Evolutionary conservation across 1,139 yeast species (phyloP), one percentile per base, ranked within the genome.

Genomic region (Trichomonascaceae sp.): DNA sequence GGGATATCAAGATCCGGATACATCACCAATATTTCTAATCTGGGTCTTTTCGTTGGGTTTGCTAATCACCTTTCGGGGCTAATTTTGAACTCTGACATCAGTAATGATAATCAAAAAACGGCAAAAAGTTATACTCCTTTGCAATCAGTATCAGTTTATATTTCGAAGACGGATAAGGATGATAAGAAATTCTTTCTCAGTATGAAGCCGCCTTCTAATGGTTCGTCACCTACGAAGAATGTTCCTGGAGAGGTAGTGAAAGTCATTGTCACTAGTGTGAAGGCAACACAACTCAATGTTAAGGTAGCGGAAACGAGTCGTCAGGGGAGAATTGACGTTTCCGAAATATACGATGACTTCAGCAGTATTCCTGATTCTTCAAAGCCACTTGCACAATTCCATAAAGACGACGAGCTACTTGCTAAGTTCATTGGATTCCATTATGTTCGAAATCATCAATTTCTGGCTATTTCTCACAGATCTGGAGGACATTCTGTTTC

Each of bases 51-150:
- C 68, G 86, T 93, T 55, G 81, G 86, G 0, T 93, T 93, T 70
- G 90, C 85, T 57, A 87, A 87, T 60, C 81, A 79, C 53, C 79
- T 91, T 61, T 87, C 90, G 36, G 98, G 97, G 49, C 77, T 93
- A 61, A 87, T 89, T 2, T 79, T 87, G 60, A 89, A 93, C 56
- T 84, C 85, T 66, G 84, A 85, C 64, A 85, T 91, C 17, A 77
- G 82, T 18, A 81, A 79, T 48, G 45, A 48, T 38, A 18, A 38
- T 6, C 45, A 24, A 12, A 48, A 48, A 18, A 48, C 50, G 6
- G 45, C 39, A 8, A 48, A 39, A 17, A 48, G 50, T 30, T 48
- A 38, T 24, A 13, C 45, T n/a, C 50, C 50, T 1, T 48, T 48
- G 39, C 50, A 48, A 27, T 48, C 95, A 1, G 80, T 89, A 15